Conservation (phyloP, 306 rosid species). For the Erythrophleum fordii region DNA sequence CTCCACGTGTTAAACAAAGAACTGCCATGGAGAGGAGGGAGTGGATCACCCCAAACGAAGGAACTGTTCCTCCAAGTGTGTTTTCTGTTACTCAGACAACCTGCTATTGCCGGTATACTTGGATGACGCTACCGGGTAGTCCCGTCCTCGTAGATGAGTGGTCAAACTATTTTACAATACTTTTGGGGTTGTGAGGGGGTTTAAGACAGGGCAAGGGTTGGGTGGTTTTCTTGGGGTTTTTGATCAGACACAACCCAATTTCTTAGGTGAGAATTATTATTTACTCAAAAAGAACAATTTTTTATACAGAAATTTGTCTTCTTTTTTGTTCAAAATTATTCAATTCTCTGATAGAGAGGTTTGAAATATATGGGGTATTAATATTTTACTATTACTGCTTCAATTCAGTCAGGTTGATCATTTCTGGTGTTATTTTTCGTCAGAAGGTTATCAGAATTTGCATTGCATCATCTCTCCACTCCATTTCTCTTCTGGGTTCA, state of each 20-base stretch:
- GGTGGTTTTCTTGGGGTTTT: slow-evolving; percentile 64
- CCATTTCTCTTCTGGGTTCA: slow-evolving; percentile 33
- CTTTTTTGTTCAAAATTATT: background rate
- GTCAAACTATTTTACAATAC: slow-evolving; percentile 50
- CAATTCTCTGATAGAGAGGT: slow-evolving; percentile 9
- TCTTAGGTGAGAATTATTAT: slow-evolving; percentile 46
- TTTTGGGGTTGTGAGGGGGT: slow-evolving; percentile 58
- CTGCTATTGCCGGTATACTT: slow-evolving; percentile 48
- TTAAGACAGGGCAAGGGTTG: slow-evolving; percentile 59
- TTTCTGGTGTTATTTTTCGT: background rate
- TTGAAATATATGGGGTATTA: slow-evolving; percentile 20
- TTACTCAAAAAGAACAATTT: background rate
- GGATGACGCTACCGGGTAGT: slow-evolving; percentile 39
- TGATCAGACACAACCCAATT: slow-evolving; percentile 54
- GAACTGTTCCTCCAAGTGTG: slow-evolving; percentile 64
- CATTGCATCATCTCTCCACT: slow-evolving; percentile 29
- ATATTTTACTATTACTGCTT: slow-evolving; percentile 17
- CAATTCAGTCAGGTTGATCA: slow-evolving; percentile 32
- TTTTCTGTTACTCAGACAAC: slow-evolving; percentile 36
- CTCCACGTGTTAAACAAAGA: slow-evolving; percentile 59
- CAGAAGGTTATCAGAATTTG: slow-evolving; percentile 13
- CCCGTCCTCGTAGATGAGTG: slow-evolving; percentile 43
- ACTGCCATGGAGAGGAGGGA: slow-evolving; percentile 43
- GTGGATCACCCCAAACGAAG: slow-evolving; percentile 62
- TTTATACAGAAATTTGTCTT: background rate